Evolutionary conservation across 2,329 filamentous ascomycete genomes (phyloP), one percentile per base, ranked within the genome.

Genomic region (Talaromyces sp.): DNA sequence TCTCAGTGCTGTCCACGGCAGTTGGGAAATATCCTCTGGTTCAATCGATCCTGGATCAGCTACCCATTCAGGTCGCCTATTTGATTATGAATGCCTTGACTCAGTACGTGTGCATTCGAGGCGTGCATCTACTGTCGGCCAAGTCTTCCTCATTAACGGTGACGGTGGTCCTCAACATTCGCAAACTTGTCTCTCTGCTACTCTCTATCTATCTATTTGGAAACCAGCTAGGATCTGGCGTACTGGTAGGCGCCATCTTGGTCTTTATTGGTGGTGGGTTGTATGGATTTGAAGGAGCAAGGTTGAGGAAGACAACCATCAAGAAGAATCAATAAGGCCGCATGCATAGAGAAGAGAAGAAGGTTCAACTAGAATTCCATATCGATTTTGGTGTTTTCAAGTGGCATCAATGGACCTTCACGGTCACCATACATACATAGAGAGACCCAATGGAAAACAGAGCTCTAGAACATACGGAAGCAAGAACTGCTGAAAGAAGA

Each of bases 191-290:
- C 50, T 97, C 92, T 65, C 82, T 97, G 55, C 77, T 97, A 56
- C 72, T 97, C 53, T 97, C 92, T 64, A 95, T 97, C 54, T 93
- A 91, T 83, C 74, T 99, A 1, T 99, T 99, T 74, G 94, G 93
- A 4, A 97, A 99, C 70, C 75, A 82, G 35, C 78, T 99, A 59
- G 85, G 88, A 11, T 75, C 80, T 0, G 87, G 90, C 35, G 96
- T 96, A 55, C 74, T 96, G 48, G 54, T 90, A 4, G 94, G 94
- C 3, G 92, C 93, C 0, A 78, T 85, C 4, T 79, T 97, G 56
- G 94, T 99, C 7, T 99, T 97, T 75, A 83, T 88, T 13, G 90
- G 91, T 0, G 94, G 92, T n/a, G 93, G 87, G 0, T 71, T 97
- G 57, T 99, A 99, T 75, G 92, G 90, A 2, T 82, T 92, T 65